Evolutionary conservation across 495 filamentous ascomycete species (phyloP), one percentile per base, ranked within the genome.

Genomic region (Elasticomyces elasticus): DNA sequence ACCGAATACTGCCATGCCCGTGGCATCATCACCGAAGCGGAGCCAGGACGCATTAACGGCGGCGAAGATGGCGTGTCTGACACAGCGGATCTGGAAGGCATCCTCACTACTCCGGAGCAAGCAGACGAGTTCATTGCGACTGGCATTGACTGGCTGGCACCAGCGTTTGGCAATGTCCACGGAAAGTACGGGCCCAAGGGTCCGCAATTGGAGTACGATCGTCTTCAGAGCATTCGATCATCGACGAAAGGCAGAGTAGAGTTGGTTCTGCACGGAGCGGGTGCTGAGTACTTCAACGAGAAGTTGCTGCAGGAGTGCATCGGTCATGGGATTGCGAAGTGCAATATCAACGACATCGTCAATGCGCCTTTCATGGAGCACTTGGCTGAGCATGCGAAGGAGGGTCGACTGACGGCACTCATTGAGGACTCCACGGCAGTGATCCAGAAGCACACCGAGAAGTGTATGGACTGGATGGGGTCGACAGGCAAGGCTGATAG

Each of bases 101-200:
- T 89, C 46, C 62, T 90, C 61, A 94, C 87, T n/a, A 89, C 81
- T 0, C 79, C 84, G 0, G 84, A 86, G 65, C 79, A 90, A 67
- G 85, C 83, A 35, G 69, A 78, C 64, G 79, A 85, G 67, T 91
- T 91, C 67, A 83, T 87, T 0, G 76, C 73, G 10, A 87, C 84
- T 24, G 87, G 87, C 0, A 88, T 90, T 56, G 84, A 89, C 66
- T 87, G 85, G 80, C 67, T 91, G 15, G 87, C 86, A 11, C 87
- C 87, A 0, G 85, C 86, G 9, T 91, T 94, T 67, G 87, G 86
- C 2, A 91, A 91, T 65, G 84, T 94, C 33, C 86, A 91, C 71
- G 87, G 87, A 5, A 80, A 83, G 60, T 94, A 91, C 68, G 86
- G 86, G 0, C 79, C 82, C 0, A 67, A 83, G 11, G 86, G 86